A percentile compares a stretch with the other conserved stretches of the same genome.
phyloP scores from a whole-genome alignment of 352 stramenopile species.

The Pythium phragmiticola region DNA sequence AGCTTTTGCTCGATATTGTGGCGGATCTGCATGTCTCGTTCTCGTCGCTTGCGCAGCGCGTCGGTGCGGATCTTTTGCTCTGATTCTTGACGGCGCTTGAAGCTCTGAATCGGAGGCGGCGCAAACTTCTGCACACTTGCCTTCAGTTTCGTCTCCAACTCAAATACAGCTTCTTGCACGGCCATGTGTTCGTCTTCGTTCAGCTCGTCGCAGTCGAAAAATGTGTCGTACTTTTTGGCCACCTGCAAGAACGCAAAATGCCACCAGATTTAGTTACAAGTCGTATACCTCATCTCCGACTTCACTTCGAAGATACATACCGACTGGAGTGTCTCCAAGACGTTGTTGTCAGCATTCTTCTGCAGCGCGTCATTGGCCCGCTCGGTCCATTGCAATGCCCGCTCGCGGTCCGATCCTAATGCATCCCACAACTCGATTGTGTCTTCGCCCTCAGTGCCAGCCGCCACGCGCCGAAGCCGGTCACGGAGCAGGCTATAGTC shows the following conservation, averaged over 20 bases:
- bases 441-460: constrained; percentile 37
- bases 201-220: constrained; percentile 60
- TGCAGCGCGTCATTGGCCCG: constrained; percentile 48
- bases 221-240: constrained; percentile 76
- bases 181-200: constrained; percentile 48
- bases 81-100: constrained; percentile 69
- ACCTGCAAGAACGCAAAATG: constrained; percentile 29
- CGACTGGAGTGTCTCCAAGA: constrained; percentile 52
- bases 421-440: constrained; percentile 48
- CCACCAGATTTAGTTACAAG: constrained; percentile 1
- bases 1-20: constrained; percentile 54
- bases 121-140: constrained; percentile 40
- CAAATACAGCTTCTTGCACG: constrained; percentile 67
- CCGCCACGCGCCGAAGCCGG: constrained; percentile 37
- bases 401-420: constrained; percentile 42
- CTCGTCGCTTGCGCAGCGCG: constrained; percentile 65
- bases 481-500: constrained; percentile 59
- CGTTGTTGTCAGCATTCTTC: constrained; percentile 31
- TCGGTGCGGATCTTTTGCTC: constrained; percentile 78
- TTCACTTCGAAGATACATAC: constrained; percentile 21
- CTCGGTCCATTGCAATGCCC: constrained; percentile 52
- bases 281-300: neutral
- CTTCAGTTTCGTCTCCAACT: constrained; percentile 60
- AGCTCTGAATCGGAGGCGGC: constrained; percentile 83
- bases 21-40: constrained; percentile 73